Evolutionary conservation across 306 rosid species (phyloP).

Genomic region (Medicago lupulina): DNA sequence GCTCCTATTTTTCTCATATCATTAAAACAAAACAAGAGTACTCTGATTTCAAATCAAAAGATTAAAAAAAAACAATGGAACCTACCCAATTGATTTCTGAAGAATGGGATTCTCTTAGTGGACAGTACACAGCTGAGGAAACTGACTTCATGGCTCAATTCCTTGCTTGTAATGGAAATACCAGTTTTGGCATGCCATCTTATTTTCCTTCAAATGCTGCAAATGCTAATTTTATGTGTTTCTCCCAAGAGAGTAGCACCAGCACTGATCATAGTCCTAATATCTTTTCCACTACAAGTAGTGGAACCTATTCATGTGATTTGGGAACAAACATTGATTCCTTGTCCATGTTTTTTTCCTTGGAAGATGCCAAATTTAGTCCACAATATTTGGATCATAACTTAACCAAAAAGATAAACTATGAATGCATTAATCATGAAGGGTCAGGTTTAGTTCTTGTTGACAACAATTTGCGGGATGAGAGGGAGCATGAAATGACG

Average conservation of each 20-base stretch:
- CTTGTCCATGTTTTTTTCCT: conserved; percentile 34
- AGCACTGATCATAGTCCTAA: conserved; percentile 22
- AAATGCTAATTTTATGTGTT: conserved; percentile 39
- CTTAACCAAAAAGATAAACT: conserved; percentile 44
- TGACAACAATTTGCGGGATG: conserved; percentile 21
- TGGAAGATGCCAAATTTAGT: conserved; percentile 43
- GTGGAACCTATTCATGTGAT: conserved; percentile 23
- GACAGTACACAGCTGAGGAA: conserved; percentile 60
- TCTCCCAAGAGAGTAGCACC: conserved; percentile 45
- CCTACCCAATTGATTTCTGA: conserved; percentile 53
- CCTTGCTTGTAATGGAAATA: conserved; percentile 47
- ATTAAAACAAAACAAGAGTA: conserved; percentile 2
- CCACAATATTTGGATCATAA: conserved; percentile 43
- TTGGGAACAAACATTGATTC: conserved; percentile 42
- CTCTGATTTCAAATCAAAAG: neutral
- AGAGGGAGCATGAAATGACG: conserved; percentile 39
- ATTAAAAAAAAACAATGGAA: conserved; percentile 52
- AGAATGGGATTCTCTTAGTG: conserved; percentile 73
- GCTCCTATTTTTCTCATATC: conserved; percentile 30
- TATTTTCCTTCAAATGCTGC: conserved; percentile 51
- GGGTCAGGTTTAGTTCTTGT: conserved; percentile 36
- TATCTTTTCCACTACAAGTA: conserved; percentile 36
- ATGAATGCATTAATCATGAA: conserved; percentile 48
- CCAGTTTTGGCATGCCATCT: conserved; percentile 52
- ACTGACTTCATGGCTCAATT: conserved; percentile 69